Evolutionary conservation across 139 green algal species (phyloP), one percentile per base, ranked within the genome.

Genomic region (Haematococcus sp.): DNA sequence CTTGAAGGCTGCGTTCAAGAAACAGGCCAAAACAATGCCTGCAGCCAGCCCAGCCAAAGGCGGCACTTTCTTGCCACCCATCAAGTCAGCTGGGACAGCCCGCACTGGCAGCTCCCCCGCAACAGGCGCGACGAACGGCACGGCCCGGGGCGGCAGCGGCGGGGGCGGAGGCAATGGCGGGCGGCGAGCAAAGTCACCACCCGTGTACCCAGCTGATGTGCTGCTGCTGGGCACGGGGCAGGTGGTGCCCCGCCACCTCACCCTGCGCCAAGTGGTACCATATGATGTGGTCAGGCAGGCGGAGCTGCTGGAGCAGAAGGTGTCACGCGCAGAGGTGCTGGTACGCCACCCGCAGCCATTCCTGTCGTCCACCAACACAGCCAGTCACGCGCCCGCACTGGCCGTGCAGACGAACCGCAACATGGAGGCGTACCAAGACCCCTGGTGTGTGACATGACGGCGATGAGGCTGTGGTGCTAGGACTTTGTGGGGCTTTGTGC

Each of bases 241-340:
- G 54, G 23, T 32, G 15, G 70, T 82, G 63, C 76, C 76, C 7
- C 52, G 70, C 1, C 49, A 74, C 23, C 32, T 69, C 22, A 77
- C 70, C 40, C 70, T 82, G 40, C 63, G 76, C 13, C 76, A 82
- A 55, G 32, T 43, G 31, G 70, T 74, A 25, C 70, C 75, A 28
- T 77, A 61, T 17, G 70, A 77, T 15, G 55, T 52, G 54, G 63
- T 82, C 31, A 64, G 46, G 1, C 35, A 74, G 44, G 70, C 51
- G 23, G 63, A 71, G 63, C 35, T 76, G 54, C n/a, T 84, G 61
- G 71, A 77, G 22, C 3, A 15, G 1, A 83, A 83, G 44, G 68
- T 88, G 1, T 51, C 74, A 30, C 70, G 79, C 1, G 78, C 61
- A 19, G 58, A 84, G 81, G 81, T 86, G 35, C 40, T 73, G 28